Evolutionary conservation across 1,284 basidiomycete genomes (phyloP).

Genomic region (Tilletia caries): DNA sequence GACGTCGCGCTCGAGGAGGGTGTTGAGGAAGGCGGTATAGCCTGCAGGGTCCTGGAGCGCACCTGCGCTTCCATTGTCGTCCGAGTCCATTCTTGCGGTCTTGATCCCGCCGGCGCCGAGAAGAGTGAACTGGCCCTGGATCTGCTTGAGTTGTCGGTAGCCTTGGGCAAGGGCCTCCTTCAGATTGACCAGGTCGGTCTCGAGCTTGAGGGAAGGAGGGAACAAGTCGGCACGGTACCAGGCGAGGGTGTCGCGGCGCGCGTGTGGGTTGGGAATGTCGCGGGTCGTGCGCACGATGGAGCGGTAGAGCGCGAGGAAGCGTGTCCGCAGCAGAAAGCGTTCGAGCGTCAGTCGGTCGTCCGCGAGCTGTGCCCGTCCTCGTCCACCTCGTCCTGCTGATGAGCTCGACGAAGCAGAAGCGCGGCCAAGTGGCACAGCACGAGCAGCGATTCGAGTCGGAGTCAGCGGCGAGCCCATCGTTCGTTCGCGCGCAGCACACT

Average conservation of each 20-base stretch:
- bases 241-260: constrained; percentile 41
- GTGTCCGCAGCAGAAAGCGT: constrained; percentile 34
- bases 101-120: constrained; percentile 21
- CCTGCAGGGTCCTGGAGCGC: constrained; percentile 4
- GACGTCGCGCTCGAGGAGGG: not conserved
- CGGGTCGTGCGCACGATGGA: constrained; percentile 37
- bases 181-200: constrained; percentile 9
- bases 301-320: constrained; percentile 35
- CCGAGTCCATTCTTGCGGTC: not conserved
- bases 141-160: constrained; percentile 25
- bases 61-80: not conserved
- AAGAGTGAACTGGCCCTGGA: constrained; percentile 36
- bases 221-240: constrained; percentile 20
- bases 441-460: not conserved
- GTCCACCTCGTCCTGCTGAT: not conserved
- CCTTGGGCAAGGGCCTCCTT: constrained; percentile 15
- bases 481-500: no score
- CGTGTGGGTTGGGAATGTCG: constrained; percentile 39
- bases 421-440: not conserved
- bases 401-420: not conserved
- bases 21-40: not conserved
- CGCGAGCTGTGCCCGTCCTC: constrained; percentile 8
- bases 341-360: constrained; percentile 34
- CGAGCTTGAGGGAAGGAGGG: not conserved
- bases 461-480: not conserved